Percentiles rank a stretch among this genome's conserved stretches.
These are phyloP conservation scores for Musa itinerans DNA, from an alignment of 176 grass and related monocot species.

Conservation along the genomic window DNA sequence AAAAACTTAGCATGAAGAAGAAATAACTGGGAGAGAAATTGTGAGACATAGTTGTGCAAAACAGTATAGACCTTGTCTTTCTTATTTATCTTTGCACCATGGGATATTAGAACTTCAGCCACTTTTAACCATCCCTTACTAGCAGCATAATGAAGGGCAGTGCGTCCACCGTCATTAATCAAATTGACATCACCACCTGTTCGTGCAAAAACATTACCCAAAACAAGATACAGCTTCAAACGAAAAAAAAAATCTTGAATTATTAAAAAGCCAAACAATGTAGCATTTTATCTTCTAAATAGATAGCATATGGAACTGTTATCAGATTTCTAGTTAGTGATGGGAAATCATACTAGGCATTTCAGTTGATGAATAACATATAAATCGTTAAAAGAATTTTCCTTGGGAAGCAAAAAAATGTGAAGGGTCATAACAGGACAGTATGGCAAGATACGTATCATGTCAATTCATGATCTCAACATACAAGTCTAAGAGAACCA, in stretches of 20 bases:
- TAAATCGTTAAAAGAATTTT: too few species aligned
- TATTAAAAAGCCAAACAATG: background rate
- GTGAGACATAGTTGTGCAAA: background rate
- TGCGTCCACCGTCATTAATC: constrained; percentile 72
- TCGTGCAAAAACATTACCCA: constrained; percentile 22
- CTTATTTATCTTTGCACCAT: constrained; percentile 74
- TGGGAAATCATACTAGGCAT: background rate
- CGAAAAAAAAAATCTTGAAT: background rate
- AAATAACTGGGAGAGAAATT: background rate
- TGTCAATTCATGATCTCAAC: too few species aligned
- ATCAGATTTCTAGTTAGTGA: background rate
- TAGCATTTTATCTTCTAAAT: background rate
- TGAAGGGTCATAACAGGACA: too few species aligned
- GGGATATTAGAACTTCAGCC: constrained; percentile 59
- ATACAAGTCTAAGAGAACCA: too few species aligned
- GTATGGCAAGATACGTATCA: too few species aligned
- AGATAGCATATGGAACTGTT: background rate
- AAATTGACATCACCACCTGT: constrained; percentile 75
- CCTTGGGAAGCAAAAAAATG: too few species aligned
- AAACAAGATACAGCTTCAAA: background rate
- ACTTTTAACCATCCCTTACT: constrained; percentile 69
- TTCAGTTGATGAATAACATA: too few species aligned
- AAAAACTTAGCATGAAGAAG: constrained; percentile 2
- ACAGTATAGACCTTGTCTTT: constrained; percentile 67
- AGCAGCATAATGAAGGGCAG: constrained; percentile 93